Base-by-base conservation (phyloP, 257 asterid species). In the Capsicum rhomboideum region DNA sequence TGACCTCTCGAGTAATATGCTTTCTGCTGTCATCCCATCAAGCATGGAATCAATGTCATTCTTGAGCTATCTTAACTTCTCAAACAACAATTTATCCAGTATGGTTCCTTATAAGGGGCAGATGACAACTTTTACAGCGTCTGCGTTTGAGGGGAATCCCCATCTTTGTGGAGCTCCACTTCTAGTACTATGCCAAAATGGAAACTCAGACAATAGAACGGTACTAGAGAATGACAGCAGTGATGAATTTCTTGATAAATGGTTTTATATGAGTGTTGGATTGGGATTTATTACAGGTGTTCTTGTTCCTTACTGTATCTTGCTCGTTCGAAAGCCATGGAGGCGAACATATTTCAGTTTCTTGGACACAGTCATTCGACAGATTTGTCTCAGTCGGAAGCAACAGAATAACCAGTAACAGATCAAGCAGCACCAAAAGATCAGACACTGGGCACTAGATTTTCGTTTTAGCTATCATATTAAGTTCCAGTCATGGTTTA, bases 241-340 rank as follows among this genome's bases (percentile, higher is more conserved):
- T 3, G 81, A 85, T 61, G 83, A 20, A 2, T 66, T 91, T 44
- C 63, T 82, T 17, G 89, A 92, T 37, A 9, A 66, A 69, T 89
- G 93, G 93, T 90, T 92, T 82, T 92, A 88, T 83, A 86, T 88
- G 21, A 89, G 95, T 63, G 63, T 92, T 42, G 95, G 87, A 7
- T 50, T 90, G 66, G 95, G 95, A 80, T 92, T 89, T 88, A 85
- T 82, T 26, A 88, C 66, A 11, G 95, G 92, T 10, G 83, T 91
- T 82, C 37, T 85, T 10, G 85, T 87, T 58, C 93, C 93, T 52
- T 85, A 21, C 82, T 23, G 84, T 18, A 74, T 86, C 18, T 31
- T 90, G n/a, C 80, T 68, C 20, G 18, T 89, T 54, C 77, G 79
- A 78, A 90, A 85, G 75, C 77, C 91, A 7, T 90, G 92, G 92